Conservation (phyloP, 208 protist genomes). For the Leishmania gerbilli region DNA sequence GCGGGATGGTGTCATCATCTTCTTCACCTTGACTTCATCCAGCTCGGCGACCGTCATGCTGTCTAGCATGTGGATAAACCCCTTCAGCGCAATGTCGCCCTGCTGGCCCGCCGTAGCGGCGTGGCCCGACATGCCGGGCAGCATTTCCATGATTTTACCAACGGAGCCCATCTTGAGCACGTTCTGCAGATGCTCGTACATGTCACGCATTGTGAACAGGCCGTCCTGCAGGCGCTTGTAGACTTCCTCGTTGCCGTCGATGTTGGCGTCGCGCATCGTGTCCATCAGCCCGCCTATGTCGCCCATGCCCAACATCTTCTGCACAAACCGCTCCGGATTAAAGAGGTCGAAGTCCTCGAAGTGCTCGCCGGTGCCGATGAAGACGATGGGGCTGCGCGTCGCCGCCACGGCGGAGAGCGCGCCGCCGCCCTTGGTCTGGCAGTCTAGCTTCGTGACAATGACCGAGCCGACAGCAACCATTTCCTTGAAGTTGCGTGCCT, state of each 20-base stretch:
- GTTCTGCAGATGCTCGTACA: constrained; percentile 97
- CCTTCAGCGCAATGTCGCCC: constrained; percentile 78
- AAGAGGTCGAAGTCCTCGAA: constrained; percentile 97
- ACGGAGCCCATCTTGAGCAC: constrained; percentile 95
- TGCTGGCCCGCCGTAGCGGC: constrained; percentile 62
- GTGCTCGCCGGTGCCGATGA: constrained; percentile 98
- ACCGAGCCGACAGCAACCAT: constrained; percentile 96
- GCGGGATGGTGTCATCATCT: constrained; percentile 87
- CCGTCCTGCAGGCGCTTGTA: constrained; percentile 92
- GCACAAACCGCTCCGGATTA: constrained; percentile 87
- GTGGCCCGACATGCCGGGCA: constrained; percentile 88
- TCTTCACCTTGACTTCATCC: constrained; percentile 90
- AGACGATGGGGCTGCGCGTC: constrained; percentile 98
- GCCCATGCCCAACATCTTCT: constrained; percentile 95
- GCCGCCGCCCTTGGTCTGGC: constrained; percentile 99
- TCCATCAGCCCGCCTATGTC: constrained; percentile 95
- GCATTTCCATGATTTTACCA: constrained; percentile 93
- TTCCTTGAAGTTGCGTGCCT: constrained; percentile 92
- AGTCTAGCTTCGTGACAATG: constrained; percentile 99
- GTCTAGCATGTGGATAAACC: constrained; percentile 97
- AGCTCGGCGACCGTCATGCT: constrained; percentile 95
- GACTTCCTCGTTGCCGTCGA: constrained; percentile 83
- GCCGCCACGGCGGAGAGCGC: constrained; percentile 97
- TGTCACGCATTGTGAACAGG: constrained; percentile 95
- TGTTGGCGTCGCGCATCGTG: constrained; percentile 91